Evolutionary conservation across 1,284 basidiomycete species (phyloP).

Genomic region (Termitomyces sp.): DNA sequence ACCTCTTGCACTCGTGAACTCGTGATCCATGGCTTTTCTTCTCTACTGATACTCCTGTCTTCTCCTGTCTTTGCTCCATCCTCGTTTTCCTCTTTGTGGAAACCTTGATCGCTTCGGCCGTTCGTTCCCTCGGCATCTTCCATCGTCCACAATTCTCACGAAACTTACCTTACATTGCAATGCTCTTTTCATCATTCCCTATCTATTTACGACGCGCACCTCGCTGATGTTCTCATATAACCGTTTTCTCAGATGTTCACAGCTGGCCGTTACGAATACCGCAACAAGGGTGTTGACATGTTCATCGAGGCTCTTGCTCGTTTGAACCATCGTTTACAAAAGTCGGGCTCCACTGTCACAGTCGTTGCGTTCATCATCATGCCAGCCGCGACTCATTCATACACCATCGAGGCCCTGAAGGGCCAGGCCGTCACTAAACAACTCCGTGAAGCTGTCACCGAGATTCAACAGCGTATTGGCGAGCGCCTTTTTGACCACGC

Average conservation of each 20-base stretch:
- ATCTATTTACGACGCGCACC: not conserved
- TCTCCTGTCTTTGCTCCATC: not conserved
- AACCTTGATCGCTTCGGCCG: no score
- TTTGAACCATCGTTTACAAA: conserved; percentile 85
- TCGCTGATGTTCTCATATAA: not conserved
- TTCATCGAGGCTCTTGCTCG: conserved; percentile 96
- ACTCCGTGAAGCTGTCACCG: conserved; percentile 89
- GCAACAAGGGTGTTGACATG: conserved; percentile 99
- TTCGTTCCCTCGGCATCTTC: not conserved
- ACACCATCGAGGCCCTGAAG: conserved; percentile 96
- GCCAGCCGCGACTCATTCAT: conserved; percentile 94
- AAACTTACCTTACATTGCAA: not conserved
- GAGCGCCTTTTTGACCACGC: conserved; percentile 92
- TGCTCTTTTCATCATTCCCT: not conserved
- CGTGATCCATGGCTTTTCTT: not conserved
- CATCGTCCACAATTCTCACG: not conserved
- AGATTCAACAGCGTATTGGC: conserved; percentile 92
- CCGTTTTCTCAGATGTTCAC: conserved; percentile 73
- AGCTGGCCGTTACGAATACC: conserved; percentile 97
- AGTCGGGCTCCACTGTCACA: conserved; percentile 60
- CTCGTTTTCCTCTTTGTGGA: not conserved
- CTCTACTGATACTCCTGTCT: not conserved
- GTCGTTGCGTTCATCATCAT: conserved; percentile 99
- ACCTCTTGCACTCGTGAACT: not conserved
- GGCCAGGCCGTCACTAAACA: conserved; percentile 98